These are phyloP conservation scores for Penicillium olsonii DNA, from an alignment of 2,329 filamentous ascomycete genomes.

Conservation along the genomic window DNA sequence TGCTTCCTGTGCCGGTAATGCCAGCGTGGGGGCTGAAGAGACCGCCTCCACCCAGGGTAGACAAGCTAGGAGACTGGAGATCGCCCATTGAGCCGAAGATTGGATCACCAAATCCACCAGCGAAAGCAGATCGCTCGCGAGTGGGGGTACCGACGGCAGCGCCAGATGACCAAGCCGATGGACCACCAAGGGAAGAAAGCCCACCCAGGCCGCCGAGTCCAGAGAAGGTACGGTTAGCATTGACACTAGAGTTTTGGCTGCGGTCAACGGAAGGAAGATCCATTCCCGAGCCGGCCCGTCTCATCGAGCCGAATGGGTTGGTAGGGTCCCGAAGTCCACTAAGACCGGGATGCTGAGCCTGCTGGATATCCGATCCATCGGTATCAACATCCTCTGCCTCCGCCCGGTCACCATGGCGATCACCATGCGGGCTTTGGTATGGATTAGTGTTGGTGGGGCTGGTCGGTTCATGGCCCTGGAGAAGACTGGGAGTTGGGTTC, in stretches of 20 bases:
- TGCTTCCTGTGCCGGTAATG: slow-evolving; percentile 62
- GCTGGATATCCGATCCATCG: slow-evolving; percentile 56
- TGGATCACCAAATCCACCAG: slow-evolving; percentile 56
- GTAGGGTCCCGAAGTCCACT: slow-evolving; percentile 55
- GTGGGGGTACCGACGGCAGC: slow-evolving; percentile 75
- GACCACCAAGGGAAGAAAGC: slow-evolving; percentile 56
- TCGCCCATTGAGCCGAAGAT: slow-evolving; percentile 78
- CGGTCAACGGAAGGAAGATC: slow-evolving; percentile 72
- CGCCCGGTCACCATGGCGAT: slow-evolving; percentile 50
- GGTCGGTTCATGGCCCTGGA: slow-evolving; percentile 65
- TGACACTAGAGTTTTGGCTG: slow-evolving; percentile 88
- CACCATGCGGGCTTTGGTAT: slow-evolving; percentile 84
- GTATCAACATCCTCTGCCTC: slow-evolving; percentile 64
- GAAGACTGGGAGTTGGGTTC: slow-evolving; percentile 56
- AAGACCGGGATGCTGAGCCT: slow-evolving; percentile 53
- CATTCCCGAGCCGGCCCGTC: slow-evolving; percentile 56
- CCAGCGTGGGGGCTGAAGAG: slow-evolving; percentile 65
- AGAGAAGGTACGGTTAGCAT: slow-evolving; percentile 69
- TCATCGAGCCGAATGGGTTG: slow-evolving; percentile 57
- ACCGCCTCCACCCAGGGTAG: slow-evolving; percentile 44
- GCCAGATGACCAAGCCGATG: slow-evolving; percentile 55
- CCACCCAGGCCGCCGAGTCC: slow-evolving; percentile 55
- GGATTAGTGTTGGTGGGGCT: slow-evolving; percentile 97
- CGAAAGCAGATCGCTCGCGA: slow-evolving; percentile 55
- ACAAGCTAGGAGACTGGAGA: slow-evolving; percentile 57